These are phyloP conservation scores for Kokia cookei DNA, from an alignment of 441 rosid species.

Conservation along the genomic window DNA sequence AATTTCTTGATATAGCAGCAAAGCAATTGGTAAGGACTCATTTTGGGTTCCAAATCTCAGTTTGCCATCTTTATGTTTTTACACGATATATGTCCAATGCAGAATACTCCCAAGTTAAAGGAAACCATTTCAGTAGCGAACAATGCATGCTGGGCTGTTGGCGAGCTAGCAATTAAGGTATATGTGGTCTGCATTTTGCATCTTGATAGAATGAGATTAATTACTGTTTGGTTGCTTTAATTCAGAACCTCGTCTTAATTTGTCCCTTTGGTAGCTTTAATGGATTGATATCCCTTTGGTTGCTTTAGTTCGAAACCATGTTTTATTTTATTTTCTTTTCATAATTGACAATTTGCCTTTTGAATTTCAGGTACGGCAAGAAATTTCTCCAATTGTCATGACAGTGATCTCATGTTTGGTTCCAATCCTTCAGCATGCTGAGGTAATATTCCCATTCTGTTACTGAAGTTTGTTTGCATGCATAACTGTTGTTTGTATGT, in stretches of 20 bases:
- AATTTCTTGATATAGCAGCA: conserved; percentile 77
- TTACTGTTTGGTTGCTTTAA: background rate
- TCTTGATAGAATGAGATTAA: conserved; percentile 1
- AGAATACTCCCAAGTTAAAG: conserved; percentile 63
- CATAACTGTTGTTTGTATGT: background rate
- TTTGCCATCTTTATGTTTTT: background rate
- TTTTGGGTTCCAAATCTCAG: conserved; percentile 6
- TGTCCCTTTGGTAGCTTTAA: background rate
- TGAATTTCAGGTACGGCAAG: conserved; percentile 75
- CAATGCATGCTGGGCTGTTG: conserved; percentile 99
- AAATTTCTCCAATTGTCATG: conserved; percentile 86
- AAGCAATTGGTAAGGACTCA: conserved; percentile 76
- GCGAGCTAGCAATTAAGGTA: conserved; percentile 96
- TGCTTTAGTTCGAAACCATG: background rate
- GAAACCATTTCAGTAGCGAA: conserved; percentile 90
- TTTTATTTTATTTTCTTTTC: background rate
- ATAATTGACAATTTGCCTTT: background rate
- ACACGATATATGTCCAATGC: conserved; percentile 17
- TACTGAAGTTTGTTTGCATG: background rate
- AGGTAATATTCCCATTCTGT: conserved; percentile 39
- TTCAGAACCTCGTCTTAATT: background rate
- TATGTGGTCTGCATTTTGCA: background rate
- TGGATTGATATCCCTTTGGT: background rate
- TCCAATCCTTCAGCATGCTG: conserved; percentile 77
- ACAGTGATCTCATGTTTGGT: conserved; percentile 68